Evolutionary conservation across 2,329 filamentous ascomycete genomes (phyloP).

Genomic region (Penicillium sp.): DNA sequence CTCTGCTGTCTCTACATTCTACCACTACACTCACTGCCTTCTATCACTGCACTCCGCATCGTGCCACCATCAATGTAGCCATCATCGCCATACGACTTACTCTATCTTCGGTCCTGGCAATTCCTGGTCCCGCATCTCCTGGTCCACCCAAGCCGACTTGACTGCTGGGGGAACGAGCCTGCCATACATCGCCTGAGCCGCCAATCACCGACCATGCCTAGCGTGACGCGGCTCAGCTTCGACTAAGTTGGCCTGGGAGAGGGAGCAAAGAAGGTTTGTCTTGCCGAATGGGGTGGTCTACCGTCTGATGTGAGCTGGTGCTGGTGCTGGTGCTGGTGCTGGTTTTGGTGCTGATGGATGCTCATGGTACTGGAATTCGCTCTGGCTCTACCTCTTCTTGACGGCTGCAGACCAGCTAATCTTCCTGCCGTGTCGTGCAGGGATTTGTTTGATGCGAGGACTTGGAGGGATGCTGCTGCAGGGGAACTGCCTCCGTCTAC

Average conservation of each 20-base stretch:
- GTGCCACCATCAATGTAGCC: constrained; percentile 6
- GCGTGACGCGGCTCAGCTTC: constrained; percentile 4
- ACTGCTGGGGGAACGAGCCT: neutral
- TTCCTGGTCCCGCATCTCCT: neutral
- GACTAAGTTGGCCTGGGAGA: too few relatives aligned
- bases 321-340: neutral
- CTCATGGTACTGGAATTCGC: neutral
- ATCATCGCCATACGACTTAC: constrained; percentile 1
- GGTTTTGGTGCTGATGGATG: too few relatives aligned
- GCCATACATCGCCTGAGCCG: neutral
- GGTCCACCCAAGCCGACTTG: neutral
- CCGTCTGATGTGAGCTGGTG: neutral
- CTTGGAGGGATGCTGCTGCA: too few relatives aligned
- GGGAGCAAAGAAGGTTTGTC: neutral
- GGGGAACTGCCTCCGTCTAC: too few relatives aligned
- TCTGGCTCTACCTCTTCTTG: constrained; percentile 1
- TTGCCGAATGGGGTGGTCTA: neutral
- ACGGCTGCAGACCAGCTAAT: constrained; percentile 13
- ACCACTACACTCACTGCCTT: too few relatives aligned
- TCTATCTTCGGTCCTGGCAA: too few relatives aligned
- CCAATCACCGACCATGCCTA: neutral
- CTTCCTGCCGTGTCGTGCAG: constrained; percentile 2
- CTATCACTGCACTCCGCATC: neutral
- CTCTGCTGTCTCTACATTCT: too few relatives aligned
- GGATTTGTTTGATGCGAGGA: neutral